Evolutionary conservation across 2,329 filamentous ascomycete species (phyloP).

Genomic region (Trichoderma sp.): DNA sequence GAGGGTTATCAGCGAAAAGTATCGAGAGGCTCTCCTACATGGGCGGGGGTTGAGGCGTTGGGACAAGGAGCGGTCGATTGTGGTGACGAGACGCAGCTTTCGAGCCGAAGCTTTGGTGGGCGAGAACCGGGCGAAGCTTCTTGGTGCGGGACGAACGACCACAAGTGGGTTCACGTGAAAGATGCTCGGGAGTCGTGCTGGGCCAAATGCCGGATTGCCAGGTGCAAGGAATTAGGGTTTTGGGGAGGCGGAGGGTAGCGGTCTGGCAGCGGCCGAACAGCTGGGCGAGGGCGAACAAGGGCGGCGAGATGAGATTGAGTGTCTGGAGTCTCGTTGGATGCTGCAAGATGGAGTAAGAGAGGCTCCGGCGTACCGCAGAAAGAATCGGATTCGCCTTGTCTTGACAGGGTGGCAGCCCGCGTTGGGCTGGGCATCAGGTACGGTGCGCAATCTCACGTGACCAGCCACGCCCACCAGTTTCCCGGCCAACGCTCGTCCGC

Average conservation of each 20-base stretch:
- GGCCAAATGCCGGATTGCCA: slow-evolving; percentile 17
- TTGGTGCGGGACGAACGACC: slow-evolving; percentile 10
- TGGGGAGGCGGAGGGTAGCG: slow-evolving; percentile 27
- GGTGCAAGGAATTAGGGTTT: slow-evolving; percentile 6
- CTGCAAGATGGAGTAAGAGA: slow-evolving; percentile 34
- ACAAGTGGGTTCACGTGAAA: slow-evolving; percentile 21
- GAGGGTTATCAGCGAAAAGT: slow-evolving; percentile 29
- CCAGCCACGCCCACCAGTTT: slow-evolving; percentile 17
- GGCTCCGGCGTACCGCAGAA: slow-evolving; percentile 31
- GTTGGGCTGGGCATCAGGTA: slow-evolving; percentile 5
- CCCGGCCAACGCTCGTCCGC: slow-evolving; percentile 24
- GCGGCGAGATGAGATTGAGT: slow-evolving; percentile 30
- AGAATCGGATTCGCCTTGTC: slow-evolving; percentile 33
- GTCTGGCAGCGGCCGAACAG: slow-evolving; percentile 20
- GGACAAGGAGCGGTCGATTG: background rate
- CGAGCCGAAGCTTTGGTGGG: slow-evolving; percentile 4
- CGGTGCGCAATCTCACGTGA: slow-evolving; percentile 20
- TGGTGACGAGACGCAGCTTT: background rate
- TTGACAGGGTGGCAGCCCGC: slow-evolving; percentile 21
- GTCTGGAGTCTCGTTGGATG: slow-evolving; percentile 33
- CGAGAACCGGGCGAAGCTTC: slow-evolving; percentile 7
- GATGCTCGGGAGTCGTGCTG: slow-evolving; percentile 20
- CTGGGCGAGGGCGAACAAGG: slow-evolving; percentile 5
- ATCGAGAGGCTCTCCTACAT: slow-evolving; percentile 39
- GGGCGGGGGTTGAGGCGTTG: slow-evolving; percentile 31